Conservation (phyloP, 768 basidiomycete genomes). For the Clitopilus passeckerianus region DNA sequence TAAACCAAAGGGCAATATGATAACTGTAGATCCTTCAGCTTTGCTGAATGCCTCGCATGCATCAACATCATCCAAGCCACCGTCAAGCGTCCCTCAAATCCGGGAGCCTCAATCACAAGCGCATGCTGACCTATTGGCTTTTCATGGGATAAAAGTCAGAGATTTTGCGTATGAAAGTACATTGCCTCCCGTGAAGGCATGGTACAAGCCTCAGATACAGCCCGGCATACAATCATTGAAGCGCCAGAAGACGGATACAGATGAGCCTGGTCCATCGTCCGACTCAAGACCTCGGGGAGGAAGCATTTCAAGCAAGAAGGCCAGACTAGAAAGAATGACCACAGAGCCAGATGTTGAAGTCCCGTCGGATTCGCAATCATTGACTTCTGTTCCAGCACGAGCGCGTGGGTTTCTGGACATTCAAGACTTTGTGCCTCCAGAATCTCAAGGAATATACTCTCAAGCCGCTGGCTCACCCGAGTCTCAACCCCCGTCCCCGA, state of each 20-base stretch:
- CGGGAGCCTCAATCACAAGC: slow-evolving; percentile 16
- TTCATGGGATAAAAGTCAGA: slow-evolving; percentile 40
- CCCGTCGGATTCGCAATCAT: not conserved
- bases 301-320: slow-evolving; percentile 13
- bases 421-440: slow-evolving; percentile 12
- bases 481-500: slow-evolving; percentile 4
- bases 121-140: slow-evolving; percentile 18
- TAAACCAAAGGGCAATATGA: not conserved
- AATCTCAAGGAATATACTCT: not conserved
- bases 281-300: not conserved
- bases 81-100: slow-evolving; percentile 15
- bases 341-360: slow-evolving; percentile 26
- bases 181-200: slow-evolving; percentile 54
- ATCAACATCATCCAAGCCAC: slow-evolving; percentile 9
- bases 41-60: not conserved
- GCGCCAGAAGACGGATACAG: slow-evolving; percentile 18
- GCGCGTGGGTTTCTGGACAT: slow-evolving; percentile 20
- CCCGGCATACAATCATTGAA: slow-evolving; percentile 29
- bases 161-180: slow-evolving; percentile 70
- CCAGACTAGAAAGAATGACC: slow-evolving; percentile 23
- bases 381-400: slow-evolving; percentile 11
- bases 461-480: not conserved
- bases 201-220: slow-evolving; percentile 45
- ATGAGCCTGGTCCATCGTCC: slow-evolving; percentile 15
- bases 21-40: not conserved